Evolutionary conservation across 768 basidiomycete species (phyloP).

Genomic region (Tulasnella sp.): DNA sequence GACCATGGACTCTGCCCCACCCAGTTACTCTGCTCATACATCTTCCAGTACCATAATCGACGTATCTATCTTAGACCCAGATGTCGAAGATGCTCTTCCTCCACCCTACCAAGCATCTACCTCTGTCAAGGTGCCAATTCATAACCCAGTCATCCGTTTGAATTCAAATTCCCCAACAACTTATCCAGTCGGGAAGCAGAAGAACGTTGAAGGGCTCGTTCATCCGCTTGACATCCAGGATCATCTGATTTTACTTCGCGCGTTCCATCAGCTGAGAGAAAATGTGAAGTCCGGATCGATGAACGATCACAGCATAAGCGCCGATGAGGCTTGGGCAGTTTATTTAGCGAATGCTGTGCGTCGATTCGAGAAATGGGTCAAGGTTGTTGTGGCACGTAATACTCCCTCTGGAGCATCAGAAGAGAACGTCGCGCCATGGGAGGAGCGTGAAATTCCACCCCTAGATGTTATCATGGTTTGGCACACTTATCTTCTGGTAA

Average conservation of each 20-base stretch:
- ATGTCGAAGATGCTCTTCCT: too few relatives aligned
- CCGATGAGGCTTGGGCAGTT: conserved; percentile 17
- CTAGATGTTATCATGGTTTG: conserved; percentile 18
- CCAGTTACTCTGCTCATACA: too few relatives aligned
- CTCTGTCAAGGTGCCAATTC: too few relatives aligned
- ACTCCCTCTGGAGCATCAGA: not conserved
- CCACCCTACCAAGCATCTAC: too few relatives aligned
- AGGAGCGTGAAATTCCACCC: conserved; percentile 12
- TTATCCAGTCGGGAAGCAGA: too few relatives aligned
- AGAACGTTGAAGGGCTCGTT: too few relatives aligned
- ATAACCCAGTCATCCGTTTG: too few relatives aligned
- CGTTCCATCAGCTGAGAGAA: not conserved
- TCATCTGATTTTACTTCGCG: not conserved
- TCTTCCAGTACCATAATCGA: too few relatives aligned
- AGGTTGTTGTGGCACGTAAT: not conserved
- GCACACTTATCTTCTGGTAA: conserved; percentile 11
- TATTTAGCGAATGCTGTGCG: conserved; percentile 17
- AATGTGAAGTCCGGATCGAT: not conserved
- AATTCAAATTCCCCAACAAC: too few relatives aligned
- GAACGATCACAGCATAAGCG: not conserved
- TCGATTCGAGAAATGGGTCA: conserved; percentile 17
- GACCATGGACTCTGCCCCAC: too few relatives aligned
- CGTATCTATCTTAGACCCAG: too few relatives aligned
- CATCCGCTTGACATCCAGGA: not conserved
- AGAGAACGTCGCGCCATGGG: not conserved